Conservation (phyloP, 139 green algal genomes). For the Picochlorum sp. region DNA sequence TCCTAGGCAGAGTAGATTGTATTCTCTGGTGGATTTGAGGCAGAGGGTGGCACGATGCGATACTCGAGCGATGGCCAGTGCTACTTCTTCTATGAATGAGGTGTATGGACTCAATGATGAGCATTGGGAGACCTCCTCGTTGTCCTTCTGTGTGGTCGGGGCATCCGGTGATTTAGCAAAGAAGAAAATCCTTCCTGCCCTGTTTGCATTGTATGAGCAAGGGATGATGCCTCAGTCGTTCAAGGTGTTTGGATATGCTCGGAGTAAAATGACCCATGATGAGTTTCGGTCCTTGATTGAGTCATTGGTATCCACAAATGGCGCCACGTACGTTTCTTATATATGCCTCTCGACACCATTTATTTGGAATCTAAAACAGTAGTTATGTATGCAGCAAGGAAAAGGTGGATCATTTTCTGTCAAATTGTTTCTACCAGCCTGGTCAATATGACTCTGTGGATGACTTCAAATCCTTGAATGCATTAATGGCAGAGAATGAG, state of each 20-base stretch:
- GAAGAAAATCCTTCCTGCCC: constrained; percentile 98
- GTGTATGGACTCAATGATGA: constrained; percentile 36
- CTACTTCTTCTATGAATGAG: not conserved
- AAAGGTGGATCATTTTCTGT: constrained; percentile 74
- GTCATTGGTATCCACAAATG: constrained; percentile 67
- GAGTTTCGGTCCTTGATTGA: constrained; percentile 81
- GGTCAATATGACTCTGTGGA: constrained; percentile 60
- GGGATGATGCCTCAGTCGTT: constrained; percentile 79
- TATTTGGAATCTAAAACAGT: not conserved
- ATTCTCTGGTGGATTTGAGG: too few species aligned
- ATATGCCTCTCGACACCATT: not conserved
- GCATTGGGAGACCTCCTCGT: constrained; percentile 37
- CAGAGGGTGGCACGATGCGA: too few species aligned
- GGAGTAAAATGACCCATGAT: constrained; percentile 80
- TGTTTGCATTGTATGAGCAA: constrained; percentile 94
- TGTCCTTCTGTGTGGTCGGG: constrained; percentile 87
- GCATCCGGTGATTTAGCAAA: constrained; percentile 92
- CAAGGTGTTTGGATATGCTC: constrained; percentile 85
- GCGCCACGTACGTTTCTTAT: not conserved
- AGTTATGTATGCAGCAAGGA: constrained; percentile 45
- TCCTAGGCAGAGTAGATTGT: too few species aligned
- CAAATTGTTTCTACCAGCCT: constrained; percentile 79
- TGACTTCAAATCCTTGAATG: constrained; percentile 67
- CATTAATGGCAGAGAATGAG: constrained; percentile 60
- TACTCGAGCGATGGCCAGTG: too few species aligned